Conservation (phyloP, 1,284 basidiomycete genomes). For the Dichomitus squalens region DNA sequence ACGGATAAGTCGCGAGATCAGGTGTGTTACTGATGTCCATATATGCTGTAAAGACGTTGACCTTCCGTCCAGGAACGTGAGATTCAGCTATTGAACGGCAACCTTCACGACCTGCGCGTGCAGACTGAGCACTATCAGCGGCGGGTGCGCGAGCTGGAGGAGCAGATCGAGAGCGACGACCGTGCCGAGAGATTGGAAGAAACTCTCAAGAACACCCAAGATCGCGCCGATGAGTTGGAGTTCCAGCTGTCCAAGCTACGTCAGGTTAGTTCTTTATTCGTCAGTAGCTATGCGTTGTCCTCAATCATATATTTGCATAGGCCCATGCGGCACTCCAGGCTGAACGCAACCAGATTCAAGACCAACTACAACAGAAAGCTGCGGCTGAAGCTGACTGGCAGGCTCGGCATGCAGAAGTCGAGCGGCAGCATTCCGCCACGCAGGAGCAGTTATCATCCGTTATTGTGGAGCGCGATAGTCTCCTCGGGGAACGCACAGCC, state of each 20-base stretch:
- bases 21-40: slow-evolving; percentile 39
- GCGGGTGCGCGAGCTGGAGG: slow-evolving; percentile 69
- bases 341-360: slow-evolving; percentile 59
- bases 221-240: slow-evolving; percentile 79
- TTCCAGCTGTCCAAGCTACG: slow-evolving; percentile 77
- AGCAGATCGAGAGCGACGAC: slow-evolving; percentile 81
- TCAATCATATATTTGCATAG: slow-evolving; percentile 37
- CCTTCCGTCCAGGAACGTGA: slow-evolving; percentile 63
- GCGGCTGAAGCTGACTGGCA: slow-evolving; percentile 49
- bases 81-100: slow-evolving; percentile 58
- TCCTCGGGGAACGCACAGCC: slow-evolving; percentile 49
- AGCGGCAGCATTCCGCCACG: slow-evolving; percentile 42
- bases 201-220: slow-evolving; percentile 73
- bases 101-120: slow-evolving; percentile 53
- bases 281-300: slow-evolving; percentile 3
- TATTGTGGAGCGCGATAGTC: slow-evolving; percentile 47
- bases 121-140: slow-evolving; percentile 57
- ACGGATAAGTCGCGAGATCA: slow-evolving; percentile 63
- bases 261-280: slow-evolving; percentile 50
- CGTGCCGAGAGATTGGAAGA: slow-evolving; percentile 71
- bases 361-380: slow-evolving; percentile 42
- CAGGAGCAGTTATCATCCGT: slow-evolving; percentile 46
- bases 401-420: slow-evolving; percentile 47
- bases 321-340: slow-evolving; percentile 54
- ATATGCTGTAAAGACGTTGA: neutral